Evolutionary conservation across 805 yeast species (phyloP).

Genomic region (Hanseniaspora mollemarum): DNA sequence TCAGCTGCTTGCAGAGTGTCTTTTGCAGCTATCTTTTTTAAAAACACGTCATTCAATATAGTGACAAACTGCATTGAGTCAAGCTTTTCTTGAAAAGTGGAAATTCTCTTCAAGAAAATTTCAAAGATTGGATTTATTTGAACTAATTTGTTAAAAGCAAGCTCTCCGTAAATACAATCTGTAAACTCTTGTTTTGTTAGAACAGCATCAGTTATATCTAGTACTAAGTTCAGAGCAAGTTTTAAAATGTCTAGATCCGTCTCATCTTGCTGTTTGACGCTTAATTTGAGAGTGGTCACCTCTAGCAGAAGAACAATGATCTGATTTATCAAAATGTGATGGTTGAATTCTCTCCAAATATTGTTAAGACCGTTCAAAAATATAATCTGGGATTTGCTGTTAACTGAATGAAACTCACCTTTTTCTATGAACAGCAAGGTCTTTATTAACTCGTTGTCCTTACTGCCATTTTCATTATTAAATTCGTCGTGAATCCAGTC

Average conservation of each 20-base stretch:
- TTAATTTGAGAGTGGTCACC: slow-evolving; percentile 24
- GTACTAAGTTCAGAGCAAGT: slow-evolving; percentile 22
- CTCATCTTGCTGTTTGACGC: slow-evolving; percentile 27
- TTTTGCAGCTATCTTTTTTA: slow-evolving; percentile 21
- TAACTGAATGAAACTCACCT: slow-evolving; percentile 37
- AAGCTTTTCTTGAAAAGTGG: slow-evolving; percentile 39
- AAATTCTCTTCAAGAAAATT: slow-evolving; percentile 39
- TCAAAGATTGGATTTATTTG: slow-evolving; percentile 24
- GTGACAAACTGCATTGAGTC: slow-evolving; percentile 40
- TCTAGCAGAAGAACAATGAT: slow-evolving; percentile 27
- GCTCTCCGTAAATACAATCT: neutral
- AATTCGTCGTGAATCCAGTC: slow-evolving; percentile 17
- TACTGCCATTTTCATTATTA: slow-evolving; percentile 14
- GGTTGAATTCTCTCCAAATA: slow-evolving; percentile 19
- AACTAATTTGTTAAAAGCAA: slow-evolving; percentile 18
- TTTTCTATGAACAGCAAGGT: slow-evolving; percentile 52
- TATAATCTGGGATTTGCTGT: slow-evolving; percentile 14
- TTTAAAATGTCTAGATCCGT: slow-evolving; percentile 19
- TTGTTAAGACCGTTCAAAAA: slow-evolving; percentile 17
- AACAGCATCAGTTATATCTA: slow-evolving; percentile 1
- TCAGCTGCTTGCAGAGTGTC: slow-evolving; percentile 11
- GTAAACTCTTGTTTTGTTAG: neutral
- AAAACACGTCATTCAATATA: slow-evolving; percentile 17
- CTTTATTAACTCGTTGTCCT: slow-evolving; percentile 24
- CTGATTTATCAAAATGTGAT: slow-evolving; percentile 25